phyloP scores from a whole-genome alignment of 768 basidiomycete genomes.

The Boletus reticulatus region DNA sequence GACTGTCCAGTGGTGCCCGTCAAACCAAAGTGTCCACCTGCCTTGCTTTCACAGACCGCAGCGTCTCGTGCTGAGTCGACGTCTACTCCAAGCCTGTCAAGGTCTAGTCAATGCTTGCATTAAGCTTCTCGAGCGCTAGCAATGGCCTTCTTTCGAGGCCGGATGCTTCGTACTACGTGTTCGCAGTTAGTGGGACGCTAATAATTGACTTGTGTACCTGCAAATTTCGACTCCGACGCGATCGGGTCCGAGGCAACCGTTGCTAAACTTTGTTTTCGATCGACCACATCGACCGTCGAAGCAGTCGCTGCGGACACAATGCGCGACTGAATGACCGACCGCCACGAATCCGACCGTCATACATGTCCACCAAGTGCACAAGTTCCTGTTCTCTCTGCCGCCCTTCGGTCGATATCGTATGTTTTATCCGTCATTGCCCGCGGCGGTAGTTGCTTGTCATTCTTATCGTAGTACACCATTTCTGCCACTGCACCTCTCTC shows the following conservation, averaged over 20 bases:
- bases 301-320: background rate
- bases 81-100: too few relatives aligned
- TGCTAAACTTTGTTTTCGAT: background rate
- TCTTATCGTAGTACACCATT: conserved; percentile 22
- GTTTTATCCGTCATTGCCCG: conserved; percentile 20
- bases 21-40: too few relatives aligned
- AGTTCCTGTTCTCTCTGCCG: conserved; percentile 14
- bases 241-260: background rate
- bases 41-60: too few relatives aligned
- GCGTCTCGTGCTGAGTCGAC: too few relatives aligned
- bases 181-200: too few relatives aligned
- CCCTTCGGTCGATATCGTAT: conserved; percentile 26
- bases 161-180: too few relatives aligned
- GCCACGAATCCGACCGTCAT: conserved; percentile 1
- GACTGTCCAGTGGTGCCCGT: too few relatives aligned
- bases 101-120: too few relatives aligned
- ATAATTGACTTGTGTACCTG: too few relatives aligned
- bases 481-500: background rate
- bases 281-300: background rate
- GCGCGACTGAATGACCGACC: background rate
- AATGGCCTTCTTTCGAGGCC: too few relatives aligned
- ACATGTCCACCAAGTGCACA: conserved; percentile 23
- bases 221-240: too few relatives aligned
- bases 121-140: too few relatives aligned
- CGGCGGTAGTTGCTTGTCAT: conserved; percentile 6